These are phyloP conservation scores for Zygosaccharomyces siamensis DNA, from an alignment of 805 yeast genomes.

Conservation along the genomic window DNA sequence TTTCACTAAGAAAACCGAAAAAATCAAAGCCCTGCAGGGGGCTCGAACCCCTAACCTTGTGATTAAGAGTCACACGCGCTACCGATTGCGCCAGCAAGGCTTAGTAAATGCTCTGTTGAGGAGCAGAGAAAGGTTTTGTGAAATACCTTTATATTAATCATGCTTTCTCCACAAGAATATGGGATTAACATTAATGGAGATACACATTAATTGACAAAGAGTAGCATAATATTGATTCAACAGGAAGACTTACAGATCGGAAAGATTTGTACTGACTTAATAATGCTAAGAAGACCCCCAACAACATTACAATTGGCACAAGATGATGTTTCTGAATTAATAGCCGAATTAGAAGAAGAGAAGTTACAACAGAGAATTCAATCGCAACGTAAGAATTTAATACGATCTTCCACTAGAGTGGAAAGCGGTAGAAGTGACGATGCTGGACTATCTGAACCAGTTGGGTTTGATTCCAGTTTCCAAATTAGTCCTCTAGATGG, in stretches of 20 bases:
- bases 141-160: neutral
- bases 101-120: too few species aligned
- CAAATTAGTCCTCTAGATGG: conserved; percentile 18
- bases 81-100: conserved; percentile 38
- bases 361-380: conserved; percentile 23
- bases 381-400: conserved; percentile 22
- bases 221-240: neutral
- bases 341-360: conserved; percentile 27
- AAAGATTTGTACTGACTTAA: neutral
- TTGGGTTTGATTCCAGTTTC: conserved; percentile 7
- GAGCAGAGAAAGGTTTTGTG: neutral
- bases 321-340: conserved; percentile 48
- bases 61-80: conserved; percentile 37
- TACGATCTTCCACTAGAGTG: conserved; percentile 16
- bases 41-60: conserved; percentile 38
- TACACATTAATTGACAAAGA: neutral
- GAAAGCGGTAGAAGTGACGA: conserved; percentile 7
- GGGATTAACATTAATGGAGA: neutral
- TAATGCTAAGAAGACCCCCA: conserved; percentile 68
- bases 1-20: too few species aligned
- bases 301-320: conserved; percentile 62
- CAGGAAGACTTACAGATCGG: neutral
- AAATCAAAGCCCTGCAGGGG: conserved; percentile 33
- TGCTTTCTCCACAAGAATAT: neutral
- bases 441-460: conserved; percentile 7